Percentiles rank a stretch among this genome's conserved stretches.
Conservation (phyloP, 345 rosid species). For the Brassica nigra region DNA sequence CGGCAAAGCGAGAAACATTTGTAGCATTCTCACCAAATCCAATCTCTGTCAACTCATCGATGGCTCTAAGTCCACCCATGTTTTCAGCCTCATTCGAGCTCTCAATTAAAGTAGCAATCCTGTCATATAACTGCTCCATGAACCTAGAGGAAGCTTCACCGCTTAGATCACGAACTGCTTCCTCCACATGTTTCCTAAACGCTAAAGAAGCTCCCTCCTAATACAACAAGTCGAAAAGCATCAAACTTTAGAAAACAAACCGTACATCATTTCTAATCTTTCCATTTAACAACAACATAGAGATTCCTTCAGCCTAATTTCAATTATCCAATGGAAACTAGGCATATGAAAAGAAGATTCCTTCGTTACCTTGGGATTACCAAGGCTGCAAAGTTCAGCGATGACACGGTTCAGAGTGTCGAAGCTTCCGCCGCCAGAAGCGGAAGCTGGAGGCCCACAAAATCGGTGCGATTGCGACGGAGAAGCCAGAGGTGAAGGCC, state of each 20-base stretch:
- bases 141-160: slow-evolving; percentile 88
- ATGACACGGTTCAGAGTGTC: slow-evolving; percentile 81
- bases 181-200: slow-evolving; percentile 82
- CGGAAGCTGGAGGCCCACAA: slow-evolving; percentile 49
- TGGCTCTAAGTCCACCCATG: slow-evolving; percentile 85
- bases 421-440: slow-evolving; percentile 62
- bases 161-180: slow-evolving; percentile 78
- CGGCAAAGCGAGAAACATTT: slow-evolving; percentile 83
- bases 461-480: slow-evolving; percentile 64
- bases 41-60: slow-evolving; percentile 90
- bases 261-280: neutral
- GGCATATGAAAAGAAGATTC: slow-evolving; percentile 10
- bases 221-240: slow-evolving; percentile 4
- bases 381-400: slow-evolving; percentile 79
- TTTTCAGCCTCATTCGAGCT: slow-evolving; percentile 80
- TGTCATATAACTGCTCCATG: slow-evolving; percentile 83
- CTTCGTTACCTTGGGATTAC: slow-evolving; percentile 64
- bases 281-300: neutral
- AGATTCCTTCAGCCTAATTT: slow-evolving; percentile 10
- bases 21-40: slow-evolving; percentile 95
- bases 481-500: slow-evolving; percentile 51
- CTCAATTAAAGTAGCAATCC: slow-evolving; percentile 68
- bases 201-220: slow-evolving; percentile 86
- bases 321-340: neutral
- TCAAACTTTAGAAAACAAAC: slow-evolving; percentile 13